Base-by-base conservation (phyloP, 2,329 filamentous ascomycete genomes). In the Colletotrichum kahawae region DNA sequence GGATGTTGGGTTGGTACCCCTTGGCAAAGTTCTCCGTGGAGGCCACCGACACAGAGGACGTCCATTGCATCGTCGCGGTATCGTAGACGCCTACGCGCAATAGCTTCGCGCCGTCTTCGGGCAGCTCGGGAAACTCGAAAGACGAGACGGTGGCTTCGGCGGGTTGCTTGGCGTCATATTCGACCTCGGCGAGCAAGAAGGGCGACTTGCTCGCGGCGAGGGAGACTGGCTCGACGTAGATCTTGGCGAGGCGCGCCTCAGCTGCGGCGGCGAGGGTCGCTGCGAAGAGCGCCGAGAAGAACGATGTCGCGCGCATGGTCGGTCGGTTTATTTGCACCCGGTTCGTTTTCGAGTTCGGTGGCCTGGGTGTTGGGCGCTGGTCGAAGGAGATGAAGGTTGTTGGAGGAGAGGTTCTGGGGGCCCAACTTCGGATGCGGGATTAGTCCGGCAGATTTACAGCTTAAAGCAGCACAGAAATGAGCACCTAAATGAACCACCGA, bases 71-170 rank as follows among this genome's bases (percentile, higher is more conserved):
- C 13, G 86, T 78, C 29, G 84, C 80, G 27, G 84, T 77, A 82
- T 92, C 88, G 83, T 89, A 93, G 75, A 90, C 80, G 51, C 92
- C 92, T 64, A 93, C 83, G 76, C 91, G 90, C 67, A 93, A 85
- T 12, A 91, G 87, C n/a, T 80, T 78, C 7, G 85, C 71, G 12
- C 63, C 81, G 8, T 84, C 82, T 5, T 86, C 83, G 24, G 86
- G 84, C 10, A 91, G 80, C 60, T 90, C 88, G 54, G 91, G 91
- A 2, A 88, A 86, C 76, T 92, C 89, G 84, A 91, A 93, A 34
- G 87, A 86, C 60, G 86, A 77, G 36, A 93, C 81, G 38, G 87
- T 84, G 43, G 89, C 84, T n/a, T 84, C 83, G 54, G 83, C 82
- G 51, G 85, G 81, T 4, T 85, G 81, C n/a, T 83, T 82, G 33